Evolutionary conservation across 495 filamentous ascomycete genomes (phyloP).

Genomic region (Penicillium pulvis): DNA sequence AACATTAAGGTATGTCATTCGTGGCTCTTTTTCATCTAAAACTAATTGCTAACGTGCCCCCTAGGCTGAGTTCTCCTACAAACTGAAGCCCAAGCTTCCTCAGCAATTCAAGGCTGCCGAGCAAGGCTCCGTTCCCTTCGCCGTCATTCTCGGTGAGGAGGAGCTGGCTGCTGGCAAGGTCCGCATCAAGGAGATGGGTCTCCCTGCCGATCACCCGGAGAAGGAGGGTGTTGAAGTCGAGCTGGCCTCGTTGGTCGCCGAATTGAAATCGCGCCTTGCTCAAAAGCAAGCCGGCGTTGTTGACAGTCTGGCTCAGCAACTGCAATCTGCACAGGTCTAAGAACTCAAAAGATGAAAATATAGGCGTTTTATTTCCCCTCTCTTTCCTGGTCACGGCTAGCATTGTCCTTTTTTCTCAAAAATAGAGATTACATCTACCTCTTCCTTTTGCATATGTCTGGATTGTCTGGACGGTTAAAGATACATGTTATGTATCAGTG

Average conservation of each 20-base stretch:
- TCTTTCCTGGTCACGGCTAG: constrained; percentile 5
- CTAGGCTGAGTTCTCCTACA: constrained; percentile 75
- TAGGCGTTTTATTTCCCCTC: constrained; percentile 16
- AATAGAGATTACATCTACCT: constrained; percentile 2
- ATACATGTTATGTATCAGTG: background rate
- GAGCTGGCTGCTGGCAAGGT: constrained; percentile 74
- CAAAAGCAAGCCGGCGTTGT: constrained; percentile 24
- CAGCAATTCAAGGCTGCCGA: constrained; percentile 83
- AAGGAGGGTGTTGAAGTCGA: constrained; percentile 80
- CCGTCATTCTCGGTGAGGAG: constrained; percentile 78
- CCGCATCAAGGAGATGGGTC: constrained; percentile 82
- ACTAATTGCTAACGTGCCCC: constrained; percentile 11
- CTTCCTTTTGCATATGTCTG: constrained; percentile 1
- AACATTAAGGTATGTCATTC: constrained; percentile 64
- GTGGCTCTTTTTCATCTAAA: background rate
- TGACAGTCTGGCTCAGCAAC: constrained; percentile 26
- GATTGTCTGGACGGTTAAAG: background rate
- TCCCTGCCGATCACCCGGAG: constrained; percentile 76
- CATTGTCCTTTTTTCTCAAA: constrained; percentile 1
- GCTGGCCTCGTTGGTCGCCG: constrained; percentile 57
- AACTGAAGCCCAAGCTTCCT: constrained; percentile 75
- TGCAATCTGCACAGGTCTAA: constrained; percentile 26
- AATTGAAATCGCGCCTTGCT: constrained; percentile 53
- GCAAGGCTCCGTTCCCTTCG: constrained; percentile 68
- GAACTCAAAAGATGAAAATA: constrained; percentile 15